A percentile compares a stretch with the other conserved stretches of the same genome.
These are phyloP conservation scores for Epichloe gansuensis DNA, from an alignment of 2,329 filamentous ascomycete genomes.

Conservation along the genomic window DNA sequence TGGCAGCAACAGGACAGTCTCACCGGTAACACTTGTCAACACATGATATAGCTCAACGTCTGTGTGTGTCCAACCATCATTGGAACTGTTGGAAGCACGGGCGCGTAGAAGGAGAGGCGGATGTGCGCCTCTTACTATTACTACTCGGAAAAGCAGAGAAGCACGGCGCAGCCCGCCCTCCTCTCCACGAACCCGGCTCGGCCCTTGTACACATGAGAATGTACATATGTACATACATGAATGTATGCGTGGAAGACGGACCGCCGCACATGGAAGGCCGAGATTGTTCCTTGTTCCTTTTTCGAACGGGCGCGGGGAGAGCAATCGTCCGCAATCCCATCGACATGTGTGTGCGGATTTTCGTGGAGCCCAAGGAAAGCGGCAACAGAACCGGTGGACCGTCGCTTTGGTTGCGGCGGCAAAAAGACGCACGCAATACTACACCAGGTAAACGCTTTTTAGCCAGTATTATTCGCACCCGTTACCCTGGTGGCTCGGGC, in stretches of 20 bases:
- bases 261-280: conserved; percentile 14
- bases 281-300: conserved; percentile 6
- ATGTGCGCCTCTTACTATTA: background rate
- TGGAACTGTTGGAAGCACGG: too few species aligned
- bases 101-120: background rate
- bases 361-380: background rate
- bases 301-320: background rate
- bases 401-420: background rate
- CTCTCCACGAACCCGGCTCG: conserved; percentile 9
- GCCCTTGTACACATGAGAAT: conserved; percentile 7
- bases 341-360: background rate
- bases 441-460: too few species aligned
- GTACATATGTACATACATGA: too few species aligned
- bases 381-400: background rate
- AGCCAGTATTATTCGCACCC: too few species aligned
- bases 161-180: background rate
- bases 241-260: conserved; percentile 14
- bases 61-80: too few species aligned
- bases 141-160: background rate
- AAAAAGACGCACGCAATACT: background rate
- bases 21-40: background rate
- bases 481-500: too few species aligned
- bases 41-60: background rate
- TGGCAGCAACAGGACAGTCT: background rate
- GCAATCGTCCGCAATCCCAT: background rate